Base-by-base conservation (phyloP, 2,329 filamentous ascomycete genomes). In the Capronia coronata region DNA sequence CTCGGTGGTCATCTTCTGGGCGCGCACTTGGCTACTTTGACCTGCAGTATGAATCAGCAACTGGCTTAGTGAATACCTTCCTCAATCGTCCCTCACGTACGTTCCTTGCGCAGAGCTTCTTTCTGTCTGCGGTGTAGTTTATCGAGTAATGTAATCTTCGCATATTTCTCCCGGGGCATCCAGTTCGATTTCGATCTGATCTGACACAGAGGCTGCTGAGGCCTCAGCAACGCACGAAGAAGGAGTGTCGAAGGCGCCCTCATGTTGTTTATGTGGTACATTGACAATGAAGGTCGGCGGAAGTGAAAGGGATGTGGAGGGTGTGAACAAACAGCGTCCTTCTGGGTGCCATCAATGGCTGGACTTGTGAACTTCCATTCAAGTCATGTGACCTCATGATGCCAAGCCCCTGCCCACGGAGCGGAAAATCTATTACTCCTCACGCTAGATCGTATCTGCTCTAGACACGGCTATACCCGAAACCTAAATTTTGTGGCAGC, bases 61-160 rank as follows among this genome's bases (percentile, higher is more conserved):
- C 19, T 2, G 19, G 18, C 11, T 22, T 22, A 23, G 23, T 25
- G 13, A 6, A 43, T 37, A 18, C 18, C 13, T 27, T 27, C 25
- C 25, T 27, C 7, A 3, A 37, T 34, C 18, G 8, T 37, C 14
- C 7, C 6, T 19, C 34, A 58, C 57, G 10, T 50, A 60, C 58
- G 50, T 49, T 61, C 52, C 54, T 55, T 50, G 14, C 54, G 48
- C 11, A 57, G 23, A 4, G 53, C 57, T 2, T 29, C 53, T 43
- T 60, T 60, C 49, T 62, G 59, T 32, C 50, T 50, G 19, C 59
- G 50, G 35, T 62, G 59, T 43, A 62, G 52, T 46, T 60, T 59
- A 52, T 60, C 58, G 8, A 62, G 52, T 16, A 50, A 34, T 9
- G 54, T 60, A 32, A 60, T 55, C 47, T 60, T 59, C 8, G 57